Percentiles rank a stretch among this genome's conserved stretches.
phyloP scores from a whole-genome alignment of 768 basidiomycete species.

The Macrolepiota dolichaula region DNA sequence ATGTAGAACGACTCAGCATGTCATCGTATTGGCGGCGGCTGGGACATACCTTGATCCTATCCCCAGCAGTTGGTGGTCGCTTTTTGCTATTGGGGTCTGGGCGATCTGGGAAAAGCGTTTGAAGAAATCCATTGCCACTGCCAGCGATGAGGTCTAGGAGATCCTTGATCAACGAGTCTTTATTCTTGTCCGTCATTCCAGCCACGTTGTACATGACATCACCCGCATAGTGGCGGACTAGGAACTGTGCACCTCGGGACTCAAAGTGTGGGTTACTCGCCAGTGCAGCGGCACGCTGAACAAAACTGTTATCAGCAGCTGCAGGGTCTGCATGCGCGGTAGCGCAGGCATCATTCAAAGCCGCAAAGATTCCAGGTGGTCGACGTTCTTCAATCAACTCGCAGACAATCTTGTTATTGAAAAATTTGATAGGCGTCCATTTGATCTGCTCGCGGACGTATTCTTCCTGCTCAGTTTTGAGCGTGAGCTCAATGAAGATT shows the following conservation, averaged over 20 bases:
- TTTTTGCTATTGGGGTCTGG: conserved; percentile 98
- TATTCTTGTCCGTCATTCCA: conserved; percentile 99
- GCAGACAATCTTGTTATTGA: conserved; percentile 98
- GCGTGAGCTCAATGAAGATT: conserved; percentile 97
- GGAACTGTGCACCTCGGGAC: conserved; percentile 87
- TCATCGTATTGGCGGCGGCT: not conserved
- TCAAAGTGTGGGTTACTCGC: conserved; percentile 93
- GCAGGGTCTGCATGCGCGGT: conserved; percentile 96
- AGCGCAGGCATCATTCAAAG: conserved; percentile 97
- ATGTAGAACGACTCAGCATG: not conserved
- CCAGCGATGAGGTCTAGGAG: conserved; percentile 82
- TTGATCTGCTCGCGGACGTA: conserved; percentile 98
- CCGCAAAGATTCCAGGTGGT: conserved; percentile 96
- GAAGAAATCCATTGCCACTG: conserved; percentile 83
- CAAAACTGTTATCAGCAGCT: conserved; percentile 96
- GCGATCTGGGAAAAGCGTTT: conserved; percentile 86
- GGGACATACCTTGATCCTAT: conserved; percentile 83
- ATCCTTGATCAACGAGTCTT: conserved; percentile 95
- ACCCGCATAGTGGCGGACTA: conserved; percentile 96
- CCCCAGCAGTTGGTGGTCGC: conserved; percentile 94
- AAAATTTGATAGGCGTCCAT: conserved; percentile 99
- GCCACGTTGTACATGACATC: conserved; percentile 97
- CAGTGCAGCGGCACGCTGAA: conserved; percentile 82
- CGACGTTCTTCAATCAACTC: conserved; percentile 96
- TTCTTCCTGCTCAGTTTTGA: conserved; percentile 99